Base-by-base conservation (phyloP, 495 filamentous ascomycete species). In the Penicillium pancosmium region DNA sequence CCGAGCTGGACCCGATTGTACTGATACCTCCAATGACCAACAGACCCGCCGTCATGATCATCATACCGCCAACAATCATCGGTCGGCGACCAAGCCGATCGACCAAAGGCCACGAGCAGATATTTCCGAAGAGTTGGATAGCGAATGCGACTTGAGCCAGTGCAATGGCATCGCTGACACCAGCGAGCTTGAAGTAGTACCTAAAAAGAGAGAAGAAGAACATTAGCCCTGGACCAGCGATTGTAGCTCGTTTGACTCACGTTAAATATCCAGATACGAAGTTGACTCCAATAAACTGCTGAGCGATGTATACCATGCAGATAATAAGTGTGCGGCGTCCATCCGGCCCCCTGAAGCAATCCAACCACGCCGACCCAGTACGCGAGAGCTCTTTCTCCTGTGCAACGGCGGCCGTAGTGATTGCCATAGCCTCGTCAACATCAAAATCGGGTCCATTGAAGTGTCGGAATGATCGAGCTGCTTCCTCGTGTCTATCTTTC, bases 181-280 rank as follows among this genome's bases (percentile, higher is more conserved):
- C 44, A 5, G 44, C 44, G 5, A 47, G 19, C 8, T 47, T 47
- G 44, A 47, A 47, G 8, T 47, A 47, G 44, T 47, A 47, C 19
- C 44, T 47, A 47, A 23, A 19, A 21, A 47, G 8, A 21, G 21
- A 23, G 44, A 21, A 47, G 8, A 21, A 1, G 44, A 23, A 2
- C 4, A 23, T 25, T 9, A 47, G 44, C 3, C 8, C 1, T 5
- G 21, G 8, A 25, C 8, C 16, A 23, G 23, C 23, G 21, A 23
- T 21, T 18, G 44, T 9, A 6, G 15, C 9, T 8, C 8, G 8
- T 21, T 15, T 11, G 21, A 47, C 44, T 8, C 15, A 47, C 44
- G 44, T 47, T 11, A 47, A 15, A 47, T 47, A 47, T 47, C 44
- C 44, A 25, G 44, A 47, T 19, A 47, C 44, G 21, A 47, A 47